These are phyloP conservation scores for Phytophthora pisi DNA, from an alignment of 352 stramenopile genomes.

Conservation along the genomic window DNA sequence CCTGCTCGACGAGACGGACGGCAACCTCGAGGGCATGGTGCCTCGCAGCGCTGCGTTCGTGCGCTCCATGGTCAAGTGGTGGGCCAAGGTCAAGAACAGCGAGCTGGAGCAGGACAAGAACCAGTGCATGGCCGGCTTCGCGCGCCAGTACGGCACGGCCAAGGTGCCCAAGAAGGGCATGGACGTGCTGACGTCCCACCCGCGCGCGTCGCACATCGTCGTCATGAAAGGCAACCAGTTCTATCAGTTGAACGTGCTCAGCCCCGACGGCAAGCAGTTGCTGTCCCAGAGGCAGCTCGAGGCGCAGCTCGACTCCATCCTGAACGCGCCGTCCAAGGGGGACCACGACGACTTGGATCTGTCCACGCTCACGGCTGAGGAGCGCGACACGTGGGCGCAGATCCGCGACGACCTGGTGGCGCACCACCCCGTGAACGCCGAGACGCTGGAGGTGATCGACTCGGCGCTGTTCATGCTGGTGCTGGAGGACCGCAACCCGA, in stretches of 20 bases:
- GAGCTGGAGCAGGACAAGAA: conserved; percentile 90
- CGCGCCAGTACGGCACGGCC: conserved; percentile 86
- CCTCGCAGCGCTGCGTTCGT: conserved; percentile 81
- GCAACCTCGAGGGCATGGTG: conserved; percentile 70
- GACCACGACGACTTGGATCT: conserved; percentile 68
- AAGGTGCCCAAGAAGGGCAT: conserved; percentile 75
- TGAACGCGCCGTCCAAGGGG: conserved; percentile 55
- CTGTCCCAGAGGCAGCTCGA: conserved; percentile 77
- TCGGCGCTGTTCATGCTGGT: conserved; percentile 91
- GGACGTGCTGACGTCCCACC: conserved; percentile 80
- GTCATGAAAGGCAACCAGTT: conserved; percentile 88
- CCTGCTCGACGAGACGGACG: conserved; percentile 80
- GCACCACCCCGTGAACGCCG: conserved; percentile 70
- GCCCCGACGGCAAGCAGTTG: conserved; percentile 80
- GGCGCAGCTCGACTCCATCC: conserved; percentile 65
- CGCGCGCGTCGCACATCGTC: conserved; percentile 86
- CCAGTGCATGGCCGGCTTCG: conserved; percentile 90
- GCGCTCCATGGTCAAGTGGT: conserved; percentile 88
- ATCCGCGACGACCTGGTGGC: conserved; percentile 74
- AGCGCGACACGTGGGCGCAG: conserved; percentile 87
- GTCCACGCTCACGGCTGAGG: conserved; percentile 80
- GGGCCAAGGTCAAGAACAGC: conserved; percentile 86
- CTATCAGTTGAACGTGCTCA: conserved; percentile 85
- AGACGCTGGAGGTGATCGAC: conserved; percentile 84
- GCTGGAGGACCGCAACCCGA: conserved; percentile 77